phyloP scores from a whole-genome alignment of 305 asterid genomes.

The Fraxinus baroniana region DNA sequence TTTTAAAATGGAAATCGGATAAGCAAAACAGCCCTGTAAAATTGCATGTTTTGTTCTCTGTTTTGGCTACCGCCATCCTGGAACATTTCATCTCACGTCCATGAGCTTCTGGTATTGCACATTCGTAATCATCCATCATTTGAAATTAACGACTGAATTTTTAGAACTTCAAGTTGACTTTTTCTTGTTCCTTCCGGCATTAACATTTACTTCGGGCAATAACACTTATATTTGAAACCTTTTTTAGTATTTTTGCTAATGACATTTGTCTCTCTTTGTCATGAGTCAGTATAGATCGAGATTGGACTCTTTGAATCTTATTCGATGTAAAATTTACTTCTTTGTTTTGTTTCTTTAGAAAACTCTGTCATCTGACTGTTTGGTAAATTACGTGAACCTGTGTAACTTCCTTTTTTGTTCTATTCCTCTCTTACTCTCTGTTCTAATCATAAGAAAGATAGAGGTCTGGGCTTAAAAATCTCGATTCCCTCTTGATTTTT shows the following conservation, averaged over 20 bases:
- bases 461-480: background rate
- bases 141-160: background rate
- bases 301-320: background rate
- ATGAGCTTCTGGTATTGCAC: background rate
- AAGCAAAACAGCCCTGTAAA: background rate
- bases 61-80: background rate
- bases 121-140: background rate
- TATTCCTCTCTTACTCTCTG: background rate
- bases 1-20: background rate
- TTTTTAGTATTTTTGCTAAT: background rate
- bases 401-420: background rate
- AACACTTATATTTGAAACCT: background rate
- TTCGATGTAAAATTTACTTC: background rate
- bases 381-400: background rate
- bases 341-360: background rate
- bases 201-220: background rate
- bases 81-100: background rate
- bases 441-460: background rate
- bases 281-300: background rate
- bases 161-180: background rate
- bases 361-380: background rate
- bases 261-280: background rate
- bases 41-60: background rate
- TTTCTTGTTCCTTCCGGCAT: background rate
- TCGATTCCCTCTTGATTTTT: background rate